Evolutionary conservation across 2,329 filamentous ascomycete species (phyloP).

Genomic region (Colletotrichum sp.): DNA sequence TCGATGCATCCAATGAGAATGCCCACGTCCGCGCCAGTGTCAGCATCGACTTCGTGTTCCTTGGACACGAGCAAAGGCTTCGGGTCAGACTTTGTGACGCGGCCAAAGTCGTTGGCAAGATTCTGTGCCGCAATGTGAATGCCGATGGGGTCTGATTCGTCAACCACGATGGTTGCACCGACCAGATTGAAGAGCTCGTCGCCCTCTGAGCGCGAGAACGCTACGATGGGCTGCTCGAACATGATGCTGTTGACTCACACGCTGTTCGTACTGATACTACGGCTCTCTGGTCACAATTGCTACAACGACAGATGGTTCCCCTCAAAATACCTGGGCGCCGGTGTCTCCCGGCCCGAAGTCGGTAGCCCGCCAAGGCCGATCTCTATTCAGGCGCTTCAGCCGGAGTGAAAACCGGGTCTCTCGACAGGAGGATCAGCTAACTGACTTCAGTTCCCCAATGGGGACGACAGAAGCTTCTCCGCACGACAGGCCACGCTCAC

Average conservation of each 20-base stretch:
- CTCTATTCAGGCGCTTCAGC: background rate
- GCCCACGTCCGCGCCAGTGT: background rate
- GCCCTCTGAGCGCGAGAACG: constrained; percentile 24
- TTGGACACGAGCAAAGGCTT: background rate
- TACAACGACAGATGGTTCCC: background rate
- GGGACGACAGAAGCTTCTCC: background rate
- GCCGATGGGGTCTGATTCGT: constrained; percentile 33
- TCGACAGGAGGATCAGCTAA: background rate
- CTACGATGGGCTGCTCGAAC: constrained; percentile 30
- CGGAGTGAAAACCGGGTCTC: background rate
- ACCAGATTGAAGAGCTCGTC: constrained; percentile 26
- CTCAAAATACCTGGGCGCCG: background rate
- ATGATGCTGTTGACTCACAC: constrained; percentile 11
- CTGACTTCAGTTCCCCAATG: background rate
- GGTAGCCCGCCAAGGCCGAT: background rate
- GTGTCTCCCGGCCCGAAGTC: background rate
- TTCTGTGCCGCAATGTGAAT: constrained; percentile 38
- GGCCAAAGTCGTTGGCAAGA: constrained; percentile 31
- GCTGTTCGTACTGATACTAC: background rate
- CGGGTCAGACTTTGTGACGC: constrained; percentile 23
- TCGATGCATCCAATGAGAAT: constrained; percentile 25
- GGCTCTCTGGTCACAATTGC: accelerated
- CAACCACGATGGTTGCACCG: constrained; percentile 33
- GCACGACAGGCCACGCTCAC: background rate
- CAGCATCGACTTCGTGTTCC: background rate